Conservation (phyloP, 805 yeast genomes). For the Candida schatavii region DNA sequence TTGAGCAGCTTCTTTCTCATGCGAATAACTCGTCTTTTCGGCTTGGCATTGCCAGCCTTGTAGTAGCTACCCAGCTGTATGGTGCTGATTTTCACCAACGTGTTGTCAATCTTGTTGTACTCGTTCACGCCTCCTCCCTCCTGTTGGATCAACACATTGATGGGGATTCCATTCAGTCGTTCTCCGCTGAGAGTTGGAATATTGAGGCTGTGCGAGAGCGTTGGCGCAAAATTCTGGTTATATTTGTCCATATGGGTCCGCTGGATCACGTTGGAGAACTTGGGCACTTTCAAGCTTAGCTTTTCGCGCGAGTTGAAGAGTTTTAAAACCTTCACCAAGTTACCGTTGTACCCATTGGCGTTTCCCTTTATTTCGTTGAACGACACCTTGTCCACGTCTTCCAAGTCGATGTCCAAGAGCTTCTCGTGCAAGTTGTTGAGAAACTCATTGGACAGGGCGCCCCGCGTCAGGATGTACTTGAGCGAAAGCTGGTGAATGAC, state of each 20-base stretch:
- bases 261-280: constrained; percentile 55
- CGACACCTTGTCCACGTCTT: constrained; percentile 1
- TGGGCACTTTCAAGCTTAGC: constrained; percentile 63
- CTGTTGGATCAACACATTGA: constrained; percentile 24
- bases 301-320: constrained; percentile 78
- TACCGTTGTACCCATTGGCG: constrained; percentile 26
- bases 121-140: constrained; percentile 19
- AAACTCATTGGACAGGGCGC: constrained; percentile 15
- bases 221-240: constrained; percentile 36
- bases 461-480: constrained; percentile 36
- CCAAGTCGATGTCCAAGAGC: constrained; percentile 3
- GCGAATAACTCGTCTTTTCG: constrained; percentile 43
- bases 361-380: constrained; percentile 14
- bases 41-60: constrained; percentile 31
- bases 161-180: constrained; percentile 37
- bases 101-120: constrained; percentile 30
- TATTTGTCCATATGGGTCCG: constrained; percentile 48
- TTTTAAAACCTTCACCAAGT: constrained; percentile 29
- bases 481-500: constrained; percentile 73
- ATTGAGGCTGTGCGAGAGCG: constrained; percentile 33
- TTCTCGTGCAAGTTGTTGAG: constrained; percentile 16
- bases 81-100: constrained; percentile 39
- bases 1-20: constrained; percentile 21
- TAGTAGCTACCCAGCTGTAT: constrained; percentile 45
- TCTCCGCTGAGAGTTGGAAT: constrained; percentile 6